Evolutionary conservation across 2,329 filamentous ascomycete genomes (phyloP), one percentile per base, ranked within the genome.

Genomic region (Calonectria honghensis): DNA sequence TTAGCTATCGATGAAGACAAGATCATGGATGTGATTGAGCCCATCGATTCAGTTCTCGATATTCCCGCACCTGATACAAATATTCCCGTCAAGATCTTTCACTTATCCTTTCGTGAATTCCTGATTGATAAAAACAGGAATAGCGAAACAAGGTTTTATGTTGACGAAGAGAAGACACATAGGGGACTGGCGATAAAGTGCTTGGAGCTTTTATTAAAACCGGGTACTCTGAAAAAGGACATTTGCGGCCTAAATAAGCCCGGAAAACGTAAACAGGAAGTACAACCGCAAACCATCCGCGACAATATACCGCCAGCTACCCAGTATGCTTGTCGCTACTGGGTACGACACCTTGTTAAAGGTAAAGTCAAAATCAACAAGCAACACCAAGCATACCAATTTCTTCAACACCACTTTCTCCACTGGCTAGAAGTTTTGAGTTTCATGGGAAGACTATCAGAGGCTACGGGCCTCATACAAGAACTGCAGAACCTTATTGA

Each of bases 101-200:
- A 87, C 59, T 70, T 84, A 14, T 86, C 85, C 0, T 87, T 87
- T 68, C 81, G 82, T n/a, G 84, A 87, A 52, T 81, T 80, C 4
- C 41, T 80, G 1, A 0, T 75, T 11, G 76, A 84, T 16, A 10
- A 67, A 39, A 74, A 20, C 18, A 83, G 80, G 79, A 82, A 35
- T 10, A 35, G 32, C 32, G 32, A 10, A 35, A 10, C 5, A 35
- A 11, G 6, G 48, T 79, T 81, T n/a, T 72, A 50, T 66, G 24
- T 80, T 4, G 61, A 78, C 20, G 68, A 77, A 24, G 24, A 54
- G 24, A 3, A 16, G 29, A 54, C 3, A 18, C 29, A 54, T 13
- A 1, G 20, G 39, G 27, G 1, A 10, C 9, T 64, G 20, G 37
- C n/a, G 14, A 64, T 10, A 4, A 9, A 48, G n/a, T 64, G 59